These are phyloP conservation scores for Aphanomyces astaci DNA, from an alignment of 352 stramenopile genomes.

Conservation along the genomic window DNA sequence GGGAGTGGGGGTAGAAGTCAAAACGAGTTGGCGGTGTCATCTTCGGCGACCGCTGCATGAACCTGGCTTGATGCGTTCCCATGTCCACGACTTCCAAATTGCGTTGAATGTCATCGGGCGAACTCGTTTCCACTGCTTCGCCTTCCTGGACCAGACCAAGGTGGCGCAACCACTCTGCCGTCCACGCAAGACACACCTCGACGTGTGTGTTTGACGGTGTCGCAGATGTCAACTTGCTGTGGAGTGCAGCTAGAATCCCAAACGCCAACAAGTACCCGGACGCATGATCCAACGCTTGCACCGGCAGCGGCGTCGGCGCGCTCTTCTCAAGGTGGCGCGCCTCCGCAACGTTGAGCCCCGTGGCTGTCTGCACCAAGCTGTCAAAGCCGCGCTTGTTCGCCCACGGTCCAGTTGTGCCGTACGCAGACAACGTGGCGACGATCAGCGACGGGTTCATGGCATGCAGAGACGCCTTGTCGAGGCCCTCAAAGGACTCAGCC, in stretches of 20 bases:
- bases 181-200: constrained; percentile 17
- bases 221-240: neutral
- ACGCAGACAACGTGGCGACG: constrained; percentile 10
- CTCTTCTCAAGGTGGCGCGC: neutral
- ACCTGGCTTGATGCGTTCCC: neutral
- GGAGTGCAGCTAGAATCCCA: constrained; percentile 17
- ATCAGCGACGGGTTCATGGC: constrained; percentile 11
- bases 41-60: neutral
- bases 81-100: neutral
- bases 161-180: constrained; percentile 4
- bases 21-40: constrained; percentile 12
- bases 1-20: neutral
- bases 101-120: neutral
- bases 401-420: constrained; percentile 15
- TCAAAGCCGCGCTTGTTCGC: constrained; percentile 24
- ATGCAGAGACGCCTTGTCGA: constrained; percentile 2
- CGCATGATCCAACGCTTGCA: constrained; percentile 19
- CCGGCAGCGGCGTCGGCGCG: constrained; percentile 2
- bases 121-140: neutral
- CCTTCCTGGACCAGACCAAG: neutral
- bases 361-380: constrained; percentile 17
- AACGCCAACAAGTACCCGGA: constrained; percentile 22
- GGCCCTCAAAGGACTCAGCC: neutral
- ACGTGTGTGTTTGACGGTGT: neutral
- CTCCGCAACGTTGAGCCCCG: constrained; percentile 13